These are phyloP conservation scores for Phytopythium boreale DNA, from an alignment of 352 stramenopile genomes.

Conservation along the genomic window DNA sequence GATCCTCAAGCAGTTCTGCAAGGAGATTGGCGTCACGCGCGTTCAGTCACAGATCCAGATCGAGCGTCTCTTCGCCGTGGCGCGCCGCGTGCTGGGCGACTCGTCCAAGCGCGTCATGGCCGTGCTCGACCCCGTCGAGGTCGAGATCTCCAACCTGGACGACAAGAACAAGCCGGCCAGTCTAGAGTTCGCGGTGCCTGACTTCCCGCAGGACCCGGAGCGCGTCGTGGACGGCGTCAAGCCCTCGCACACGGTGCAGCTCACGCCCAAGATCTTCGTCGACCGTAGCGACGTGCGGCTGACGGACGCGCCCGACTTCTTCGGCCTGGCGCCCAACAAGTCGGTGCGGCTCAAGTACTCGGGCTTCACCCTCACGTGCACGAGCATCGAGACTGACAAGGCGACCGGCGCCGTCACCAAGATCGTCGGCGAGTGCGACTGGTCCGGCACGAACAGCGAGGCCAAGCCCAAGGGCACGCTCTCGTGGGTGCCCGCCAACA, in stretches of 20 bases:
- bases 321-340: constrained; percentile 94
- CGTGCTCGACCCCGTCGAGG: constrained; percentile 73
- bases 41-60: constrained; percentile 89
- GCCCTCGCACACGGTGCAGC: constrained; percentile 54
- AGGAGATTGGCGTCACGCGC: constrained; percentile 83
- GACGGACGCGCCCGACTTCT: constrained; percentile 88
- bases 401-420: constrained; percentile 47
- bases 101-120: constrained; percentile 76
- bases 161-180: constrained; percentile 19
- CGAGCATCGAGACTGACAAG: constrained; percentile 78
- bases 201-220: constrained; percentile 73
- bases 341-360: constrained; percentile 97
- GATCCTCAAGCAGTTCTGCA: constrained; percentile 88
- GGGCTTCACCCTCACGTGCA: constrained; percentile 89
- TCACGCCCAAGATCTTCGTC: constrained; percentile 64
- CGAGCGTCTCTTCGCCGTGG: constrained; percentile 71
- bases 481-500: constrained; percentile 92
- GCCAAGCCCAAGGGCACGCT: constrained; percentile 94
- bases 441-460: constrained; percentile 38
- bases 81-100: constrained; percentile 65
- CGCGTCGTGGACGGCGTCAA: constrained; percentile 38
- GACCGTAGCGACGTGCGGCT: constrained; percentile 70
- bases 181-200: constrained; percentile 50
- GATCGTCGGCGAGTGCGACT: constrained; percentile 66
- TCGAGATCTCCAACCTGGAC: constrained; percentile 70